phyloP scores from a whole-genome alignment of 495 filamentous ascomycete species.

The Durotheca rogersii region DNA sequence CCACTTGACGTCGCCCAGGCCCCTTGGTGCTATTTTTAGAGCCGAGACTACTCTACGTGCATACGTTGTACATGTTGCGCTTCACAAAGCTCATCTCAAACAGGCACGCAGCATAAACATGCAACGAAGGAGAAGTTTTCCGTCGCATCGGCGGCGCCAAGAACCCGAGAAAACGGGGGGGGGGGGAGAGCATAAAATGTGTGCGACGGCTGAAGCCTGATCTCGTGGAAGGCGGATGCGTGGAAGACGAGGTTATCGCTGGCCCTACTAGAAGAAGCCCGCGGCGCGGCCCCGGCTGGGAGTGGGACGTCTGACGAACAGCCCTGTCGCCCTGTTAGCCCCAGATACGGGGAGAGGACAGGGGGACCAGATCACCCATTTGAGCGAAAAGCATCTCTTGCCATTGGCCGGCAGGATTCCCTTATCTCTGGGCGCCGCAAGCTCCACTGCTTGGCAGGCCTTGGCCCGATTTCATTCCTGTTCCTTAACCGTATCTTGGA shows the following conservation, averaged over 20 bases:
- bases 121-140: not conserved
- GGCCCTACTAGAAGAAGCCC: no score
- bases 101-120: slow-evolving; percentile 3
- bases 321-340: slow-evolving; percentile 21
- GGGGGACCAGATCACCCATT: slow-evolving; percentile 14
- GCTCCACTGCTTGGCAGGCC: slow-evolving; percentile 21
- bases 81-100: no score
- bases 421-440: slow-evolving; percentile 29
- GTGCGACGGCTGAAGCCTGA: no score
- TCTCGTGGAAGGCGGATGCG: no score
- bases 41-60: no score
- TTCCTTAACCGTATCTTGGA: slow-evolving; percentile 8
- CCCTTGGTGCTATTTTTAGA: no score
- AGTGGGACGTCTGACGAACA: slow-evolving; percentile 17
- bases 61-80: no score
- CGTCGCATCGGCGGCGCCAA: no score
- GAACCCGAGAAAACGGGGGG: no score
- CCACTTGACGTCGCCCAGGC: no score
- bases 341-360: slow-evolving; percentile 20
- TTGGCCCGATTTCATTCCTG: slow-evolving; percentile 25
- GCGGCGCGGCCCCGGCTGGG: slow-evolving; percentile 9
- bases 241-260: no score
- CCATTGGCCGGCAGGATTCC: slow-evolving; percentile 16
- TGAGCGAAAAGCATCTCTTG: slow-evolving; percentile 3
- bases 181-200: no score